Evolutionary conservation across 1,284 basidiomycete genomes (phyloP).

Genomic region (Cryptococcus sp.): DNA sequence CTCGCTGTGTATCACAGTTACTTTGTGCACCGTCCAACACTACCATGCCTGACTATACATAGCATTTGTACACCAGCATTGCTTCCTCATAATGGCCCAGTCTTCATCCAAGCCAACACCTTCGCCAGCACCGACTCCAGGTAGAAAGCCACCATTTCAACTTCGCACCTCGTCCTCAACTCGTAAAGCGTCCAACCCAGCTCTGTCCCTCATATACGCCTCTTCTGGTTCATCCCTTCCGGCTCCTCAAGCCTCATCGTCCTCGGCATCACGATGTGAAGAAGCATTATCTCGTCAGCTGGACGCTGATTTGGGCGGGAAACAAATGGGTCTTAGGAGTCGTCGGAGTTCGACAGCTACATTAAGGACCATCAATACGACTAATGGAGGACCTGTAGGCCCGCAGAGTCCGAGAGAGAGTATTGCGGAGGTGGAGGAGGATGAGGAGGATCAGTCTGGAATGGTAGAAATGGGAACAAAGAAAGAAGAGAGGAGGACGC

Average conservation of each 20-base stretch:
- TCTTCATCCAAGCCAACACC: background rate
- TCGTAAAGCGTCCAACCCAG: slow-evolving; percentile 22
- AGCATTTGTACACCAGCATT: slow-evolving; percentile 1
- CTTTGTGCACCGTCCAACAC: too few relatives aligned
- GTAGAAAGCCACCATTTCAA: slow-evolving; percentile 12
- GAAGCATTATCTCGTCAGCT: slow-evolving; percentile 37
- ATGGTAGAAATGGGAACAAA: background rate
- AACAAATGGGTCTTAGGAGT: slow-evolving; percentile 38
- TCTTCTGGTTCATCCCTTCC: slow-evolving; percentile 14
- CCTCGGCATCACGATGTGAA: slow-evolving; percentile 14
- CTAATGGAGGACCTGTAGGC: slow-evolving; percentile 9
- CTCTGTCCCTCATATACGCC: slow-evolving; percentile 36
- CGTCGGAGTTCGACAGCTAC: slow-evolving; percentile 28
- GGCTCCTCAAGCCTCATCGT: background rate
- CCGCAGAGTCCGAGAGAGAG: slow-evolving; percentile 1
- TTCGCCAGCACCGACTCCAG: slow-evolving; percentile 12
- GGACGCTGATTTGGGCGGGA: slow-evolving; percentile 37
- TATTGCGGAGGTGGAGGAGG: slow-evolving; percentile 15
- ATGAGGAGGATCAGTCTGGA: slow-evolving; percentile 12
- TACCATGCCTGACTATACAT: background rate
- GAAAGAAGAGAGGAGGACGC: background rate
- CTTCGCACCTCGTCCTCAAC: slow-evolving; percentile 15
- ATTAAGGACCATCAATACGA: slow-evolving; percentile 19
- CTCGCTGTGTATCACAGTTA: too few relatives aligned
- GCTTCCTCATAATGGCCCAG: slow-evolving; percentile 3